These are phyloP conservation scores for Quercus phellos DNA, from an alignment of 331 rosid genomes.

Conservation along the genomic window DNA sequence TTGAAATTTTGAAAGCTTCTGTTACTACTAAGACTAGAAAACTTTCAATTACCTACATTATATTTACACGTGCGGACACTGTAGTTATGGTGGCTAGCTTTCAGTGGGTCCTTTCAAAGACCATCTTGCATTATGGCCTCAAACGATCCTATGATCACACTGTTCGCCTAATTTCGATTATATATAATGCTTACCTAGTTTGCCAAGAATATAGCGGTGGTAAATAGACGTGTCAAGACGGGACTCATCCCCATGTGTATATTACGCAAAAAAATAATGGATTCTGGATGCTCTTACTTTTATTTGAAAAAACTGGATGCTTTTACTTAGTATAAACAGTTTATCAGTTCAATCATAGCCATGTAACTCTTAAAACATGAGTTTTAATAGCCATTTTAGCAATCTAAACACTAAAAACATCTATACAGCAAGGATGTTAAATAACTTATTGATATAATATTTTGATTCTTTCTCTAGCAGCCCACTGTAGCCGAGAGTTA, in stretches of 20 bases:
- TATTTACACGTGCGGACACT: neutral
- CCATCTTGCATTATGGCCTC: neutral
- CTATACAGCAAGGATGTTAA: too few species aligned
- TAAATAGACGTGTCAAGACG: neutral
- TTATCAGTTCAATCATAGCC: too few species aligned
- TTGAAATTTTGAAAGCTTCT: neutral
- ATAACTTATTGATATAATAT: too few species aligned
- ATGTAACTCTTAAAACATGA: too few species aligned
- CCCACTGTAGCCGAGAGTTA: too few species aligned
- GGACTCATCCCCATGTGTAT: neutral
- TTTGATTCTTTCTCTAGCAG: too few species aligned
- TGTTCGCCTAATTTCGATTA: neutral
- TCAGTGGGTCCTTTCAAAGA: neutral
- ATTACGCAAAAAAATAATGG: too few species aligned
- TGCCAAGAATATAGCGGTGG: neutral
- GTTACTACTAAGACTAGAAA: neutral
- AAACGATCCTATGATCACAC: neutral
- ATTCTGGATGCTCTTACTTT: too few species aligned
- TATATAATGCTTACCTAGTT: neutral
- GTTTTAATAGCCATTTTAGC: too few species aligned
- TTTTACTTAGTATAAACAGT: too few species aligned
- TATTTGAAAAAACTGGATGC: too few species aligned
- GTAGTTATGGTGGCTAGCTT: neutral
- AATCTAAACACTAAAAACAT: too few species aligned
- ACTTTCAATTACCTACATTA: neutral